Base-by-base conservation (phyloP, 352 stramenopile genomes). In the Pythium vanterpoolii region DNA sequence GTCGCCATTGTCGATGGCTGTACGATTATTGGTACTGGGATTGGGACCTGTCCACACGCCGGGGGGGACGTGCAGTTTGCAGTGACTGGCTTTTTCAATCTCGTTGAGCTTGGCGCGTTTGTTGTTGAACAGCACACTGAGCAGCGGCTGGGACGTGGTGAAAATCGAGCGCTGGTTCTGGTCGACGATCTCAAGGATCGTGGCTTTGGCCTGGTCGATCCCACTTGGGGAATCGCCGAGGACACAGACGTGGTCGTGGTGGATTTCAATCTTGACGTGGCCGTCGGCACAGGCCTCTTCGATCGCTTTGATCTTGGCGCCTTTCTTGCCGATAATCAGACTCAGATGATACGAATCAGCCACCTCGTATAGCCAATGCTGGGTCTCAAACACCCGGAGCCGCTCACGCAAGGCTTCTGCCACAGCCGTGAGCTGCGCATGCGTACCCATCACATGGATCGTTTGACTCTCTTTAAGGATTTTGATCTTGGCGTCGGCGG, bases 241-340 rank as follows among this genome's bases (percentile, higher is more conserved):
- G 0, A 93, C 74, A 30, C 79, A 87, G 8, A 93, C 76, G 23
- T 79, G 73, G 16, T 62, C 64, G 50, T 76, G 74, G 38, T 89
- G 72, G n/a, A n/a, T n/a, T n/a, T n/a, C n/a, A n/a, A n/a, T n/a
- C n/a, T n/a, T n/a, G n/a, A n/a, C n/a, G n/a, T n/a, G n/a, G n/a
- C n/a, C n/a, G n/a, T n/a, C n/a, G n/a, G n/a, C n/a, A n/a, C n/a
- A 72, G 53, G 78, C 74, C 3, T 64, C 67, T 42, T 91, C 83
- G 31, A 93, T 79, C 48, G 86, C 60, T 57, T 90, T 89, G 66
- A 93, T 93, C 53, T 81, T 88, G 48, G 64, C 66, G 9, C 83
- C 83, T 53, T 90, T 93, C 64, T 90, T 90, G 54, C 83, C 83
- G 47, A 93, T 90, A 40, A 93, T 89, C 23, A 90, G 66, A 49